Evolutionary conservation across 1,284 basidiomycete species (phyloP).

Genomic region (Termitomyces sp.): DNA sequence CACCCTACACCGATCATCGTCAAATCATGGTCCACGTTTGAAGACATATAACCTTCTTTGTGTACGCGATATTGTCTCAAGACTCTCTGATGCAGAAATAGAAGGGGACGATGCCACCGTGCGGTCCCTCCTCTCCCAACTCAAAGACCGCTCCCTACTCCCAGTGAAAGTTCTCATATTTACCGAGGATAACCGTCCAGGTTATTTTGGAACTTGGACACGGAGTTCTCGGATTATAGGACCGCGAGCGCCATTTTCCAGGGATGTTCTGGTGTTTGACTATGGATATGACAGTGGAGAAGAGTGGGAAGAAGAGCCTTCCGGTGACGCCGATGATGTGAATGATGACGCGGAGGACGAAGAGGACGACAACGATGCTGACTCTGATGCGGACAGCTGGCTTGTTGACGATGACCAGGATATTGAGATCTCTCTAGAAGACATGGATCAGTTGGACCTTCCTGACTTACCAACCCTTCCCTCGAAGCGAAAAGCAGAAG

Average conservation of each 20-base stretch:
- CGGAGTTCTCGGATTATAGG: constrained; percentile 65
- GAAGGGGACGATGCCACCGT: constrained; percentile 62
- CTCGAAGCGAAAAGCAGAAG: constrained; percentile 51
- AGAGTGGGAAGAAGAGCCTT: constrained; percentile 79
- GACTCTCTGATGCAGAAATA: constrained; percentile 73
- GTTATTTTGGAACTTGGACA: constrained; percentile 86
- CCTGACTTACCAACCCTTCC: constrained; percentile 33
- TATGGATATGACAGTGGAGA: constrained; percentile 83
- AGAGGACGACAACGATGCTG: constrained; percentile 53
- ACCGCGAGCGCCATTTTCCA: constrained; percentile 68
- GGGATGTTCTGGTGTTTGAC: constrained; percentile 66
- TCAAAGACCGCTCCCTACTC: constrained; percentile 54
- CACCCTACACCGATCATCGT: constrained; percentile 16
- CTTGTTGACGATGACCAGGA: constrained; percentile 73
- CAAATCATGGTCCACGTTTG: constrained; percentile 16
- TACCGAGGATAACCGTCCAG: constrained; percentile 70
- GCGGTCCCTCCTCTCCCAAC: constrained; percentile 45
- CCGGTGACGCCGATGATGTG: constrained; percentile 69
- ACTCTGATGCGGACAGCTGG: constrained; percentile 75
- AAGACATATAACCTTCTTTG: constrained; percentile 31
- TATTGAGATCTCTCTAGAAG: constrained; percentile 39
- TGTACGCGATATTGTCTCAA: constrained; percentile 52
- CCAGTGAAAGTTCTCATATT: constrained; percentile 76
- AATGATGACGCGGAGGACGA: constrained; percentile 65
- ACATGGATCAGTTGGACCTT: constrained; percentile 34